Base-by-base conservation (phyloP, 805 yeast species). In the Isabelozyma pseudorhagii region DNA sequence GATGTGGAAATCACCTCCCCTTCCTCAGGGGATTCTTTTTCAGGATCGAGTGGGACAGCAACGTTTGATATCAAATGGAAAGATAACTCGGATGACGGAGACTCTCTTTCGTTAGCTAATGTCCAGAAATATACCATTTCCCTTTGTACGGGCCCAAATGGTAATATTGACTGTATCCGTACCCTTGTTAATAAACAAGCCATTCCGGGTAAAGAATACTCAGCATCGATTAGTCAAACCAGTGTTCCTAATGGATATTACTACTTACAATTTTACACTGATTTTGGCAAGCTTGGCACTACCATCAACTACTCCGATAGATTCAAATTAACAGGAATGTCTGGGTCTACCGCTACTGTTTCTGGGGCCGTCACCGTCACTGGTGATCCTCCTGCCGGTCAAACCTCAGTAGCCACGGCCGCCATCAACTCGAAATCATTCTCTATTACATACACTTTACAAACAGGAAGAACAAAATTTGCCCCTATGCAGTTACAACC, bases 401-500 rank as follows among this genome's bases (percentile, higher is more conserved):
- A 72, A 55, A 66, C 72, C 31, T 68, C 82, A 0, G 58, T 53
- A 27, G 62, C 55, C 28, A 63, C 54, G 6, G 57, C 64, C 2
- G 55, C 55, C 7, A 41, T 66, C 40, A 55, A 69, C 57, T 60
- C 75, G 1, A 67, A 64, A 10, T 84, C 90, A 2, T 86, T 85
- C 64, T 63, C 84, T 3, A 71, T 91, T 6, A 79, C 96, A 2
- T 93, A 92, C 69, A 79, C 89, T 3, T 54, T 58, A 58, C 98
- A 93, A 71, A 85, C 94, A 0, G 97, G 97, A 29, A 67, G 57
- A 17, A 81, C 88, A 8, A 80, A 92, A 58, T 89, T 70, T 66
- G 97, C 98, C 1, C 97, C 97, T 47, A 89, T 91, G 97, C 97
- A 92, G 70, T 64, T 75, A 51, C 97, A 90, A 68, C 97, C 99